Evolutionary conservation across 2,329 filamentous ascomycete species (phyloP).

Genomic region (Diaporthe sp.): DNA sequence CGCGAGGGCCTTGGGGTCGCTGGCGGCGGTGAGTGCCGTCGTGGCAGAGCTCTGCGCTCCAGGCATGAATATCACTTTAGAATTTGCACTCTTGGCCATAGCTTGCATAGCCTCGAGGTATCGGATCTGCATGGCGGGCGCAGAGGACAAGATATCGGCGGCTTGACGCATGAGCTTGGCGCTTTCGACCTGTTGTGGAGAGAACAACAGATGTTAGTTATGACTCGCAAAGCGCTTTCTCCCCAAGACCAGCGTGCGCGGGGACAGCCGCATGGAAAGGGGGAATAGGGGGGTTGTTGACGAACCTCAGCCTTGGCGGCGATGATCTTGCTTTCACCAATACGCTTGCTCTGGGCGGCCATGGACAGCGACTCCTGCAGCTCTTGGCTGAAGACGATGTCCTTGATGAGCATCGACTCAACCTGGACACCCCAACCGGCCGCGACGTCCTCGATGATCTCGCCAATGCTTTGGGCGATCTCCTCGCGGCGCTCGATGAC

Average conservation of each 20-base stretch:
- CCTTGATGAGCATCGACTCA: conserved; percentile 99
- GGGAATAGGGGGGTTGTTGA: no score
- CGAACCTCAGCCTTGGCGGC: conserved; percentile 87
- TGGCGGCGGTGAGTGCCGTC: conserved; percentile 57
- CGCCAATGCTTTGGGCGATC: conserved; percentile 92
- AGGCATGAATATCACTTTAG: conserved; percentile 88
- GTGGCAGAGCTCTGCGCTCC: conserved; percentile 70
- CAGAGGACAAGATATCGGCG: conserved; percentile 91
- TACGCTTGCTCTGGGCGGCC: conserved; percentile 98
- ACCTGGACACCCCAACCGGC: conserved; percentile 95
- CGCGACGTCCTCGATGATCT: conserved; percentile 98
- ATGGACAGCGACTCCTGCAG: conserved; percentile 97
- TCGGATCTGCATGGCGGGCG: conserved; percentile 97
- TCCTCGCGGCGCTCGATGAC: conserved; percentile 99
- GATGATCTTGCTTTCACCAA: conserved; percentile 98
- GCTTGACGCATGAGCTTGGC: conserved; percentile 95
- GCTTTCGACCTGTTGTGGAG: conserved; percentile 76
- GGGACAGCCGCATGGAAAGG: no score
- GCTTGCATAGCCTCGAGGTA: conserved; percentile 99
- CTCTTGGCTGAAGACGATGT: conserved; percentile 97
- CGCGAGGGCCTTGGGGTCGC: conserved; percentile 52
- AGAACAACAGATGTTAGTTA: no score
- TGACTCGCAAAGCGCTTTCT: no score
- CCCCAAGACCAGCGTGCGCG: no score
- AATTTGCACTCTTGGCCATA: conserved; percentile 95